Evolutionary conservation across 805 yeast genomes (phyloP).

Genomic region (Metschnikowia corniflorae): DNA sequence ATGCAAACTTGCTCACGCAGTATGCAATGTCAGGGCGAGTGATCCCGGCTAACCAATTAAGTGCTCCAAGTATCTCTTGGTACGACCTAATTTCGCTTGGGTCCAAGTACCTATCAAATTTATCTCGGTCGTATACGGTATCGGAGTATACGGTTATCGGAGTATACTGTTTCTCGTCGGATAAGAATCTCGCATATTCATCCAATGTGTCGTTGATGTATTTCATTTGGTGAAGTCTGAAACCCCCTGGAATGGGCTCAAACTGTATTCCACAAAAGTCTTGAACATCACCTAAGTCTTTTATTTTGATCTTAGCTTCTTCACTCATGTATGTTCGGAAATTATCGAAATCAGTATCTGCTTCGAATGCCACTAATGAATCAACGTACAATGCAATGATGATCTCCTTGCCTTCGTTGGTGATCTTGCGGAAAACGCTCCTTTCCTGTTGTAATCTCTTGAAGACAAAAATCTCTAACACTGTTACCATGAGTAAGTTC

Average conservation of each 20-base stretch:
- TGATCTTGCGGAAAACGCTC: neutral
- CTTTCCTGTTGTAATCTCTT: neutral
- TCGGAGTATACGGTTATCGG: neutral
- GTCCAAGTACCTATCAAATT: neutral
- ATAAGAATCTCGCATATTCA: neutral
- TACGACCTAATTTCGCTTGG: neutral
- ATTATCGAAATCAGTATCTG: neutral
- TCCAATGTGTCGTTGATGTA: neutral
- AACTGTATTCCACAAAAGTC: conserved; percentile 4
- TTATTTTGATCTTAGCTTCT: neutral
- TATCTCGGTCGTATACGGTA: neutral
- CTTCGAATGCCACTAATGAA: neutral
- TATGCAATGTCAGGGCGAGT: conserved; percentile 2
- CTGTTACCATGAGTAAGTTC: neutral
- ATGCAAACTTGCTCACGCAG: conserved; percentile 3
- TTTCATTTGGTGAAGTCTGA: conserved; percentile 1
- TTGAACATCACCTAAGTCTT: neutral
- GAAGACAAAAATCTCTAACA: neutral
- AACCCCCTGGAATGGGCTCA: neutral
- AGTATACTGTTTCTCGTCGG: neutral
- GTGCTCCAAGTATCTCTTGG: conserved; percentile 1
- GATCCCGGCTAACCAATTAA: conserved; percentile 3
- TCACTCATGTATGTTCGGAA: neutral
- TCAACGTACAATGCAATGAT: neutral
- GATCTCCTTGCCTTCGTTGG: neutral